Percentiles rank a stretch among this genome's conserved stretches.
Conservation (phyloP, 2,329 filamentous ascomycete species). For the Mycocentrospora acerina region DNA sequence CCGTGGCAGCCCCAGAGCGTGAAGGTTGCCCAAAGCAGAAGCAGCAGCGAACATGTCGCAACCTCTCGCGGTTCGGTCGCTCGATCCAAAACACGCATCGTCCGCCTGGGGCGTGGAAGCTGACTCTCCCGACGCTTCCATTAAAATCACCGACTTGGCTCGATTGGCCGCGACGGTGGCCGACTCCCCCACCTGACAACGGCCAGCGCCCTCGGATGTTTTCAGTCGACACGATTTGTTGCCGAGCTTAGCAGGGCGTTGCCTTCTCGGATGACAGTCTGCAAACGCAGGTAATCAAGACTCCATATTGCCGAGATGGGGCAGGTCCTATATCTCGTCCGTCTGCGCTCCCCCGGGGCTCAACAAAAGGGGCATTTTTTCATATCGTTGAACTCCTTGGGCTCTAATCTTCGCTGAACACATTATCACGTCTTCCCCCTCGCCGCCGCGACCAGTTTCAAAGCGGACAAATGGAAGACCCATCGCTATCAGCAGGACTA, state of each 20-base stretch:
- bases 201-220: constrained; percentile 23
- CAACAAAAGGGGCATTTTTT: constrained; percentile 8
- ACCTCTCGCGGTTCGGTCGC: background rate
- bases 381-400: constrained; percentile 26
- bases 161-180: background rate
- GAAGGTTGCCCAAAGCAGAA: constrained; percentile 1
- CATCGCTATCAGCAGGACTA: constrained; percentile 27
- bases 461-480: constrained; percentile 42
- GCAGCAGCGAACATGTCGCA: background rate
- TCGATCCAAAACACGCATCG: no score
- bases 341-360: constrained; percentile 4
- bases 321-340: constrained; percentile 16
- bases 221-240: constrained; percentile 18
- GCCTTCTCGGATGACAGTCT: constrained; percentile 15
- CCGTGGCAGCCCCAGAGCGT: background rate
- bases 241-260: constrained; percentile 31
- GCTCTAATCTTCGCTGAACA: constrained; percentile 43
- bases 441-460: constrained; percentile 28
- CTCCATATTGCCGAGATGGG: constrained; percentile 22
- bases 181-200: no score
- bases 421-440: constrained; percentile 36
- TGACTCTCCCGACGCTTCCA: background rate
- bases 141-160: constrained; percentile 5
- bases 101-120: no score
- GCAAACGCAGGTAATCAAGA: constrained; percentile 4